Base-by-base conservation (phyloP, 192 early-diverging fungal genomes). In the Mortierella alpina region DNA sequence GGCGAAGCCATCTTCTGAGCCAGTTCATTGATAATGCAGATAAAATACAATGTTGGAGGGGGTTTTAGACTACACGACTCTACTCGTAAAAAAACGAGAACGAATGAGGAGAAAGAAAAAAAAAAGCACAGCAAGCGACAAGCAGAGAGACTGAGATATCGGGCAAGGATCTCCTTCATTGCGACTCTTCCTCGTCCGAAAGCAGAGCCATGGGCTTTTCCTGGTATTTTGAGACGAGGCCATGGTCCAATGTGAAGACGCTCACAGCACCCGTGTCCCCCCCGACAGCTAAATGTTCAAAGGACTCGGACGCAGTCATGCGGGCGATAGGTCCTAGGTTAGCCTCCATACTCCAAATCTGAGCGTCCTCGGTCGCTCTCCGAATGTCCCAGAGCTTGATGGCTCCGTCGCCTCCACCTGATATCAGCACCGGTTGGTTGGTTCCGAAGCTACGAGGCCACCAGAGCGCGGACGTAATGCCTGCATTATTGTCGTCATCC, bases 301-400 rank as follows among this genome's bases (percentile, higher is more conserved):
- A 63, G 0, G 45, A 60, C 0, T 51, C 52, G 4, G 77, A 68
- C 0, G 66, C 42, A 15, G 41, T 40, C 57, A 72, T 51, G 0
- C 70, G 63, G 4, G 77, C 77, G 6, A 80, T 58, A 7, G 77
- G 77, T n/a, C 77, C 77, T 9, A 72, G 39, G 7, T 56, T 58
- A 1, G 63, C 60, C 9, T 80, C 66, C 54, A 80, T 48, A 11
- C 59, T 59, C 70, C 70, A 80, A 10, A 67, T 20, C 50, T 63
- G 59, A 0, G 65, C 49, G 20, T 80, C 70, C 54, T 72, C 69
- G 3, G 77, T 51, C 14, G 77, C 77, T 39, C 59, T 59, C n/a
- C 77, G 62, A 44, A 80, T 45, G 63, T 80, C 77, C 77, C 77
- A 80, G 5, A 72, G 22, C 48, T 59, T 66, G 11, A 80, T 66